A percentile compares a stretch with the other conserved stretches of the same genome.
phyloP scores from a whole-genome alignment of 306 rosid genomes.

The Lagenaria siceraria region DNA sequence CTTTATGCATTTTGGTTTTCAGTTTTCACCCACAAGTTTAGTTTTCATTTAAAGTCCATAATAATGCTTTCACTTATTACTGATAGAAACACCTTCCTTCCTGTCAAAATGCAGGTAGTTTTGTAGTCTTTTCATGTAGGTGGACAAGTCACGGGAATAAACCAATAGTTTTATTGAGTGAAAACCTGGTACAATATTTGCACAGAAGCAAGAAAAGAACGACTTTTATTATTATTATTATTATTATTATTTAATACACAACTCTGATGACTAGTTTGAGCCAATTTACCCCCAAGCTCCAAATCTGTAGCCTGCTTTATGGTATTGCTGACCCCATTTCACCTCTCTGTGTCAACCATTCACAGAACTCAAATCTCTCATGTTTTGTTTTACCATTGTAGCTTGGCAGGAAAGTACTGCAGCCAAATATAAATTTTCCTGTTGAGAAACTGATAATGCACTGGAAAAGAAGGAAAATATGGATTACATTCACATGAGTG shows the following conservation, averaged over 20 bases:
- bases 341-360: background rate
- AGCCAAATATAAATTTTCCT: background rate
- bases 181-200: conserved; percentile 1
- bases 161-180: background rate
- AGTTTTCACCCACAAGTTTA: background rate
- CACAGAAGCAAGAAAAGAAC: background rate
- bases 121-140: background rate
- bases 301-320: background rate
- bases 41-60: background rate
- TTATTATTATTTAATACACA: background rate
- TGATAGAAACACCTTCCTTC: background rate
- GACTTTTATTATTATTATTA: background rate
- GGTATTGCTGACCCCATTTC: background rate
- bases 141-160: background rate
- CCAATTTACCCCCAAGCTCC: background rate
- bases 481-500: background rate
- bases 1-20: background rate
- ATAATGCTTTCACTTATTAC: background rate
- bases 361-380: conserved; percentile 3
- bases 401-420: conserved; percentile 75
- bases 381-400: conserved; percentile 45
- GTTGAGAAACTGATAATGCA: background rate
- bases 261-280: background rate
- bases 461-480: background rate
- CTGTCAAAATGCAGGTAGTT: background rate